Evolutionary conservation across 805 yeast species (phyloP), one percentile per base, ranked within the genome.

Genomic region (Myxozyma geophila): DNA sequence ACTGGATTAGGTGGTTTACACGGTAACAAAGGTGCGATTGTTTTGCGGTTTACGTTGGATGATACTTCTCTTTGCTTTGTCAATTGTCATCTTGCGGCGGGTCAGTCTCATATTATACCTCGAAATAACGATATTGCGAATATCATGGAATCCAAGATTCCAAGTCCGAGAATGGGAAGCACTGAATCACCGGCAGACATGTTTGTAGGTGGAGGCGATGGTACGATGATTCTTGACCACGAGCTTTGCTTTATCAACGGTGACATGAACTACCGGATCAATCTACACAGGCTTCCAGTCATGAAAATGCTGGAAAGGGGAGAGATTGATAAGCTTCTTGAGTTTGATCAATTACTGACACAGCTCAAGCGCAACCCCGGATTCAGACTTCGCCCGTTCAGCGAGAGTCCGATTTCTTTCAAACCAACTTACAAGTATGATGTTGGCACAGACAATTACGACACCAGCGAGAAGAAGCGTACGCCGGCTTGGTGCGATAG

Each of bases 401-500:
- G 85, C 67, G 99, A 95, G 76, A 84, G 86, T 80, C 88, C 84
- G 56, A 88, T 95, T 51, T 79, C 77, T 19, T 93, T 95, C 71
- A 82, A 88, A 7, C 99, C 99, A 6, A 95, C 99, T 0, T 95
- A 95, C 77, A 95, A 95, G 74, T 95, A 88, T 74, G 96, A 95
- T 73, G 88, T 90, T 54, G 96, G 96, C 4, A 88, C 96, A 0
- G 84, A 83, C 53, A 76, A 73, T 1, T 95, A 92, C 74, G 99
- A 95, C 74, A 83, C 96, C 0, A 87, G 96, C 47, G 98, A 93
- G 71, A 95, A 95, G 75, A 87, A 86, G 75, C 83, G 99, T 66
- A 86, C 90, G 12, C 99, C 99, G 0, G 96, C 99, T 0, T 95
- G 99, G 99, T 92, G 98, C 2, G 99, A 95, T 77, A 79, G 99